Evolutionary conservation across 2,329 filamentous ascomycete genomes (phyloP).

Genomic region (Aureobasidium sp.): DNA sequence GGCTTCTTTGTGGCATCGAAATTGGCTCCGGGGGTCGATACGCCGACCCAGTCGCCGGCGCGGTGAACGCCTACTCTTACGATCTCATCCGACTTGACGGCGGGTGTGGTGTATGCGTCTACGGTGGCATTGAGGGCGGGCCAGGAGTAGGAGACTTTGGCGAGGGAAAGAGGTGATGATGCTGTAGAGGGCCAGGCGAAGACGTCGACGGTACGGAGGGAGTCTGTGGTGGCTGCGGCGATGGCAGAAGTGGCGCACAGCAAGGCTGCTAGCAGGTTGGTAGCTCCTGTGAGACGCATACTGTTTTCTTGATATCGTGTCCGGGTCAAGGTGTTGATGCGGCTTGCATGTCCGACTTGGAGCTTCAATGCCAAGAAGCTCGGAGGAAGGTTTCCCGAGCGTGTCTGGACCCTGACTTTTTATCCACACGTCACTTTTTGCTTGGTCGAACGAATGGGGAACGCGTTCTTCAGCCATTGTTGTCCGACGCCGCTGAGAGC

Average conservation of each 20-base stretch:
- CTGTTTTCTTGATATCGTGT: neutral
- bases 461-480: neutral
- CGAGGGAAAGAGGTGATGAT: conserved; percentile 30
- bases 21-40: conserved; percentile 36
- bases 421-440: neutral
- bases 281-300: neutral
- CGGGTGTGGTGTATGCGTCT: conserved; percentile 29
- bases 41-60: conserved; percentile 31
- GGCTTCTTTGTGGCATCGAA: conserved; percentile 34
- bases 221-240: conserved; percentile 18
- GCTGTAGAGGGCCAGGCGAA: conserved; percentile 28
- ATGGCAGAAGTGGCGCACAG: conserved; percentile 20
- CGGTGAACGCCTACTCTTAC: conserved; percentile 37
- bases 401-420: neutral
- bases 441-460: neutral
- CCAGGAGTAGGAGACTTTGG: conserved; percentile 35
- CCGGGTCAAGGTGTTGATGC: neutral
- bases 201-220: conserved; percentile 20
- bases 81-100: conserved; percentile 28
- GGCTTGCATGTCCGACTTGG: neutral
- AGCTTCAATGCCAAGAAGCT: neutral
- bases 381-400: neutral
- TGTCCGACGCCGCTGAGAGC: neutral
- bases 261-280: neutral
- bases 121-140: conserved; percentile 30